Base-by-base conservation (phyloP, 1,284 basidiomycete genomes). In the Fistulinella cinereoalba region DNA sequence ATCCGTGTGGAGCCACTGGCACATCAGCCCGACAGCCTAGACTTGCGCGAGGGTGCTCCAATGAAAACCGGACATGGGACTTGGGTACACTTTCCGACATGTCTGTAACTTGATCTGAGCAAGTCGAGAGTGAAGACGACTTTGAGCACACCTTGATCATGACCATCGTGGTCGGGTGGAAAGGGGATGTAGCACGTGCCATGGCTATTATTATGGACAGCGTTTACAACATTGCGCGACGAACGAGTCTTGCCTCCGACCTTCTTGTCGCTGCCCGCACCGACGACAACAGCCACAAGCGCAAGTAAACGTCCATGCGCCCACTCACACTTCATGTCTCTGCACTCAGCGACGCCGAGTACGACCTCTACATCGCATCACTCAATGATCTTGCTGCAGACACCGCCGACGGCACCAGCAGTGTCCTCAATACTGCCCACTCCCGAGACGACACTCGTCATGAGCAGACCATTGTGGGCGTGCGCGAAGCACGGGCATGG, bases 401-500 rank as follows among this genome's bases (percentile, higher is more conserved):
- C 42, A 65, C 72, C 41, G 53, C 69, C 53, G 54, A 58, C 50
- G 59, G 66, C 52, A 60, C 67, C 39, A 55, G 64, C 36, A 56
- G 62, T 12, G 49, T 43, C 24, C 39, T 47, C 18, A n/a, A 36
- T 25, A 23, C 41, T 27, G 19, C 39, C 12, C 51, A 32, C 33
- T 31, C 50, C 41, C 56, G 66, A 36, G 69, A 74, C 52, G 78
- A 80, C 58, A 64, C 63, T 1, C 73, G 73, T 56, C 80, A 77
- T 56, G 81, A 82, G 49, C 61, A 64, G 29, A 70, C 76, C 46
- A 55, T 61, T 8, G 66, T 87, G 24, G 75, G 79, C 37, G 73
- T 80, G 18, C 75, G 85, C 28, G 86, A 88, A 60, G 80, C 74
- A 5, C 70, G 86, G 31, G 86, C 84, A 9, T 89, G 86, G 86